These are phyloP conservation scores for Termitomyces sp. DNA, from an alignment of 768 basidiomycete species.

Conservation along the genomic window DNA sequence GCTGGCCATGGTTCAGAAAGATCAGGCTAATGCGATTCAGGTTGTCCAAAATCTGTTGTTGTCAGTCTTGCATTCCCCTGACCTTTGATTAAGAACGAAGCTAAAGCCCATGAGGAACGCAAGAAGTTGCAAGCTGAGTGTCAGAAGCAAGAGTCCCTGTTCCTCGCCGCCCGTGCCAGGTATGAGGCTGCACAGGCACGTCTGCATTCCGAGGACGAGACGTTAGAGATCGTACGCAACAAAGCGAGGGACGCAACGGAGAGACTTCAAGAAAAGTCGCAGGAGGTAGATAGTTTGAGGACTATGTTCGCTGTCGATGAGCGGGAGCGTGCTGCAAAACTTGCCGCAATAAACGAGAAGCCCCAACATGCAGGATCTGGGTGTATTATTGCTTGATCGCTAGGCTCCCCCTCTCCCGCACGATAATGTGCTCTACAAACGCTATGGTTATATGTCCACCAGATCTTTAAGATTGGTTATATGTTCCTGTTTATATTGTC, in stretches of 20 bases:
- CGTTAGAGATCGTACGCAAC: constrained; percentile 45
- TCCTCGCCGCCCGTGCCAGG: constrained; percentile 56
- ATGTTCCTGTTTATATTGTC: constrained; percentile 2
- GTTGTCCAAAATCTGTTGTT: constrained; percentile 22
- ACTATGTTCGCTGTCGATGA: constrained; percentile 68
- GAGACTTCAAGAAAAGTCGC: constrained; percentile 65
- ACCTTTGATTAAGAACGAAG: constrained; percentile 43
- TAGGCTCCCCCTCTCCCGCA: background rate
- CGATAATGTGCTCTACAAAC: background rate
- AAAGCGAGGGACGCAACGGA: constrained; percentile 57
- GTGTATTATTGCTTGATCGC: constrained; percentile 10
- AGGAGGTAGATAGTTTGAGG: constrained; percentile 67
- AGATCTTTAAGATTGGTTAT: background rate
- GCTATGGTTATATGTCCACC: background rate
- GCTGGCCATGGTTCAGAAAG: constrained; percentile 60
- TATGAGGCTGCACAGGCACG: constrained; percentile 51
- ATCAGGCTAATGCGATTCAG: constrained; percentile 67
- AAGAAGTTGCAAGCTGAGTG: constrained; percentile 49
- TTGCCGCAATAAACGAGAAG: constrained; percentile 40
- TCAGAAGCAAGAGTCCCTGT: constrained; percentile 62
- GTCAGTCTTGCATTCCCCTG: background rate
- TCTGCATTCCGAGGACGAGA: constrained; percentile 41
- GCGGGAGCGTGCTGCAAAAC: constrained; percentile 54
- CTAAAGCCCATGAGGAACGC: constrained; percentile 49
- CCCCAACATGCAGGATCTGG: constrained; percentile 14